Base-by-base conservation (phyloP, 768 basidiomycete species). In the Hericium coralloides region DNA sequence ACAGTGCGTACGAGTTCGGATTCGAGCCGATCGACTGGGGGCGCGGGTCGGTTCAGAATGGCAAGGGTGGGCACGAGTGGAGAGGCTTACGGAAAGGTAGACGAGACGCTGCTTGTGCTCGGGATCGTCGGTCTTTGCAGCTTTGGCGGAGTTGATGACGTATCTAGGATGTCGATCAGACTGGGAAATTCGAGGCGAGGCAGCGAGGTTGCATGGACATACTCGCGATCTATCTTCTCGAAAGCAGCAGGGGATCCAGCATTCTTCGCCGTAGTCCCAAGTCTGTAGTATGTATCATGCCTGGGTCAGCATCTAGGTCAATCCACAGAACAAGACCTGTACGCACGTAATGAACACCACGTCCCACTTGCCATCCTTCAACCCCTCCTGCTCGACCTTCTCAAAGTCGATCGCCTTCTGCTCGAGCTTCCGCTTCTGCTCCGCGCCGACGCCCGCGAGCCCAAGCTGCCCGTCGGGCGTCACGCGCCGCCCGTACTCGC, bases 161-260 rank as follows among this genome's bases (percentile, higher is more conserved):
- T 87, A 87, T 69, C 87, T 85, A 52, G 15, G n/a, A 10, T 0
- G 41, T 17, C 53, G 38, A 41, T n/a, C 8, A 14, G n/a, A 18
- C n/a, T 56, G 47, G 4, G 52, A 36, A 15, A 37, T 25, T 14
- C 38, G 18, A 22, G 25, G 15, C 5, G 14, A 22, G 38, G 38
- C 51, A 12, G 12, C 5, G 22, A 26, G 31, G 31, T 8, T 31
- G 36, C 38, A 55, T 49, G 31, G 23, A 15, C 25, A 73, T 60
- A 89, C 81, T 86, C 83, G 68, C 84, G 72, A 63, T 91, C 89
- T 57, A 91, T 88, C 73, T 80, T 86, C 67, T 85, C 83, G 60
- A 89, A 91, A 12, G 77, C 77, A 36, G 75, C 79, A 0, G 78
- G 78, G 59, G 83, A 78, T 3, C 87, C 87, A 0, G 87, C 88